A percentile compares a stretch with the other conserved stretches of the same genome.
Conservation (phyloP, 2,329 filamentous ascomycete genomes). For the Blumeria graminis region DNA sequence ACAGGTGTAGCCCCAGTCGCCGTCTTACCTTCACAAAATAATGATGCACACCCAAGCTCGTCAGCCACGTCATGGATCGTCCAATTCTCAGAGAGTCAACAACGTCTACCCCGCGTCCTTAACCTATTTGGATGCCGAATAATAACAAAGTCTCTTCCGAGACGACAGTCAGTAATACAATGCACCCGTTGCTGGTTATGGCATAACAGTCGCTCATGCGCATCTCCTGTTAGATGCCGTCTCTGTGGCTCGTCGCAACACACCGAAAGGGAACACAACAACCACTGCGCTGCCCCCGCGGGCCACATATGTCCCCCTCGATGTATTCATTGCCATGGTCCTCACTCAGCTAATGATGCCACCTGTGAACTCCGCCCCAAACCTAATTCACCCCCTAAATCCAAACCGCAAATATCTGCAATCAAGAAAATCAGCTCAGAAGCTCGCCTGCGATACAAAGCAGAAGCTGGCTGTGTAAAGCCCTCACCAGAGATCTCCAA, state of each 20-base stretch:
- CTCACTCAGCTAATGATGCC: neutral
- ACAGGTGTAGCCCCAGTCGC: too few species aligned
- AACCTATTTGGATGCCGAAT: too few species aligned
- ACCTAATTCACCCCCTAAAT: neutral
- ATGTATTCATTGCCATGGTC: neutral
- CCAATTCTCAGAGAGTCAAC: too few species aligned
- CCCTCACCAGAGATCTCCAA: neutral
- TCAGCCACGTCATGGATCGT: too few species aligned
- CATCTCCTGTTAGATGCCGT: neutral
- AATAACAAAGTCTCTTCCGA: too few species aligned
- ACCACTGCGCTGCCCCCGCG: neutral
- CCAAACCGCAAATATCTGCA: neutral
- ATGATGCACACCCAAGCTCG: too few species aligned
- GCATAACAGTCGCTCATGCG: neutral
- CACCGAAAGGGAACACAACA: neutral
- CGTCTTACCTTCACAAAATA: too few species aligned
- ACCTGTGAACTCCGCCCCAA: neutral
- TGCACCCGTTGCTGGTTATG: neutral
- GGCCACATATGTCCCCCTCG: neutral
- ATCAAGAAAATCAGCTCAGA: neutral
- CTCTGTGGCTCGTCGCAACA: neutral
- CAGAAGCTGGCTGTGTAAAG: neutral
- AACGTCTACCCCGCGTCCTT: too few species aligned
- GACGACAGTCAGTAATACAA: neutral
- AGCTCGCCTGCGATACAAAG: neutral